Percentiles rank a stretch among this genome's conserved stretches.
These are phyloP conservation scores for Chytriomyces hyalinus DNA, from an alignment of 192 early-diverging fungal genomes.

Conservation along the genomic window DNA sequence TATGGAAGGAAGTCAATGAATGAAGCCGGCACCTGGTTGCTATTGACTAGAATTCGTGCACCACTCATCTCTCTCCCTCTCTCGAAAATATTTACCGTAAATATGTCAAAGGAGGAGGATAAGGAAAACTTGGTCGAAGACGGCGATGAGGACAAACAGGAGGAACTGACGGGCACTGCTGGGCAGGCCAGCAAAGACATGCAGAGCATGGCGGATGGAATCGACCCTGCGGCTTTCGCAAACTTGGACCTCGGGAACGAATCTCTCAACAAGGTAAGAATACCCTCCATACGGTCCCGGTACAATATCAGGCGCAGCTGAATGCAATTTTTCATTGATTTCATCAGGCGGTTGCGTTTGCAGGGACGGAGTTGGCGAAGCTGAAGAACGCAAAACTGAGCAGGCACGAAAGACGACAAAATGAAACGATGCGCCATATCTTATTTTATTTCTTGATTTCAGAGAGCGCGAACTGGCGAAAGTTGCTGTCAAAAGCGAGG, in stretches of 20 bases:
- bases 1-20: too few species aligned
- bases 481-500: slow-evolving; percentile 1
- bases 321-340: not conserved
- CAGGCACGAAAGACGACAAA: not conserved
- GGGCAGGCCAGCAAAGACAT: slow-evolving; percentile 37
- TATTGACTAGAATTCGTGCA: not conserved
- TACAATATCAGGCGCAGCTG: not conserved
- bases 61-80: too few species aligned
- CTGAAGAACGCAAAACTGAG: not conserved
- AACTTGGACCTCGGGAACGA: slow-evolving; percentile 12
- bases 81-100: not conserved
- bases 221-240: not conserved
- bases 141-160: slow-evolving; percentile 22
- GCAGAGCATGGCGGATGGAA: slow-evolving; percentile 15
- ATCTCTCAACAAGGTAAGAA: slow-evolving; percentile 11
- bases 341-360: slow-evolving; percentile 14
- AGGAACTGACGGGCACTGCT: slow-evolving; percentile 34
- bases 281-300: not conserved
- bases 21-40: not conserved
- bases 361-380: not conserved
- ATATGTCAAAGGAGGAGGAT: not conserved
- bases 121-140: slow-evolving; percentile 15
- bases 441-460: not conserved
- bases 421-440: not conserved
- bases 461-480: slow-evolving; percentile 29